These are phyloP conservation scores for Lasiosphaeria ovina DNA, from an alignment of 495 filamentous ascomycete genomes.

Conservation along the genomic window DNA sequence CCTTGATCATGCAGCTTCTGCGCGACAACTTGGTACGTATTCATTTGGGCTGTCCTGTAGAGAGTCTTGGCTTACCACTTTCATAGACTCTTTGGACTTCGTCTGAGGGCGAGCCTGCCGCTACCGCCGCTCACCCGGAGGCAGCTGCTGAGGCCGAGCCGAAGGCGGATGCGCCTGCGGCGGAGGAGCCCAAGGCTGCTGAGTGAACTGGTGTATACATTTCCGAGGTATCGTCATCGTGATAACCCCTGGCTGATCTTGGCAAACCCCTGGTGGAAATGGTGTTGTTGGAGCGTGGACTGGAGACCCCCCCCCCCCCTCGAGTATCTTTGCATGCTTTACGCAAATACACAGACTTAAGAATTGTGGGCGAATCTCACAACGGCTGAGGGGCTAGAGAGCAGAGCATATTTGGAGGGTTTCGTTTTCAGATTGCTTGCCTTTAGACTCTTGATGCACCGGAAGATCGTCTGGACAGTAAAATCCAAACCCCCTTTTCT, in stretches of 20 bases:
- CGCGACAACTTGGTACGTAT: conserved; percentile 91
- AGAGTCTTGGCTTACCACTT: conserved; percentile 6
- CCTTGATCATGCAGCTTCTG: conserved; percentile 98
- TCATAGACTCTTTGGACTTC: conserved; percentile 97
- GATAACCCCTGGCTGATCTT: conserved; percentile 41
- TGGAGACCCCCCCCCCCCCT: conserved; percentile 46
- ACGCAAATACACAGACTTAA: conserved; percentile 45
- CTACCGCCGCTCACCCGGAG: conserved; percentile 60
- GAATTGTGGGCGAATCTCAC: conserved; percentile 40
- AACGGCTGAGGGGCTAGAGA: conserved; percentile 34
- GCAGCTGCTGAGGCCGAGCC: conserved; percentile 54
- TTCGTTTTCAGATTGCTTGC: conserved; percentile 43
- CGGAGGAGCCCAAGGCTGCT: conserved; percentile 50
- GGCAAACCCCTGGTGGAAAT: conserved; percentile 40
- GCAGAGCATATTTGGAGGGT: conserved; percentile 42
- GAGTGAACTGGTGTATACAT: conserved; percentile 43
- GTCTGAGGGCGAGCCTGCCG: conserved; percentile 85
- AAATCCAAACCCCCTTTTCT: conserved; percentile 37
- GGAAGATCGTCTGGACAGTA: conserved; percentile 39
- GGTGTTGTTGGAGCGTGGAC: conserved; percentile 56
- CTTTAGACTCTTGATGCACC: conserved; percentile 48
- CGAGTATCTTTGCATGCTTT: conserved; percentile 53
- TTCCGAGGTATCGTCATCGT: conserved; percentile 33
- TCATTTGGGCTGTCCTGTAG: not conserved
- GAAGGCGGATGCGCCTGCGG: conserved; percentile 31